Evolutionary conservation across 2,329 filamentous ascomycete species (phyloP).

Genomic region (Echinosphaeria canescens): DNA sequence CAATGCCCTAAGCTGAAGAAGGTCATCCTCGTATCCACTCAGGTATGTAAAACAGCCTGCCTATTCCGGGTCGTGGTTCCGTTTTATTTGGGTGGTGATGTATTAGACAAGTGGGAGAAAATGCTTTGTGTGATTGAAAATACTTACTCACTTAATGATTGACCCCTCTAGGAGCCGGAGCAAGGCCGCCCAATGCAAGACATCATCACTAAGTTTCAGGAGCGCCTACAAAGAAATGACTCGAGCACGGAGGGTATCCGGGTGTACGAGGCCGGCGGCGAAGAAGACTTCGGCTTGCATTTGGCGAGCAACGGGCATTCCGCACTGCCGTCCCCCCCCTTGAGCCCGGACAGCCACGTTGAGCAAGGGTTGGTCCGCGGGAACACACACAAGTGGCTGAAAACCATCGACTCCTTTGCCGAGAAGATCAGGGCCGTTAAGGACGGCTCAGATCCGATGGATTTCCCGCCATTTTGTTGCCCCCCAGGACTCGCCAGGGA

Average conservation of each 20-base stretch:
- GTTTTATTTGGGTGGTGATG: background rate
- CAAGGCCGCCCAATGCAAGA: background rate
- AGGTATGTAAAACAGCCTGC: background rate
- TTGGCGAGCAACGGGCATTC: too few relatives aligned
- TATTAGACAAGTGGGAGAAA: background rate
- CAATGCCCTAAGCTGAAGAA: background rate
- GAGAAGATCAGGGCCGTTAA: background rate
- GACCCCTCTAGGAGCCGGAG: background rate
- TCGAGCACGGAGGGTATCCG: too few relatives aligned
- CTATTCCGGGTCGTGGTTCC: background rate
- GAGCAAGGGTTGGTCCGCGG: too few relatives aligned
- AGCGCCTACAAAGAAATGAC: too few relatives aligned
- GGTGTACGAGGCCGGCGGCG: too few relatives aligned
- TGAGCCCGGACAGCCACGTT: background rate
- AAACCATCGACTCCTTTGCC: background rate
- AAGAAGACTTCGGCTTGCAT: too few relatives aligned
- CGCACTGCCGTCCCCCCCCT: background rate
- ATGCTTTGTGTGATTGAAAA: background rate
- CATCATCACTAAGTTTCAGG: too few relatives aligned
- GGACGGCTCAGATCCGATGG: too few relatives aligned
- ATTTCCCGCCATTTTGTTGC: background rate
- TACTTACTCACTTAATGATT: background rate
- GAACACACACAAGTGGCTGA: conserved; percentile 1
- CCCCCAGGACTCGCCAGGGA: background rate
- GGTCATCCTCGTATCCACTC: background rate